These are phyloP conservation scores for Taiozyma sp. DNA, from an alignment of 1,139 yeast genomes.

Conservation along the genomic window DNA sequence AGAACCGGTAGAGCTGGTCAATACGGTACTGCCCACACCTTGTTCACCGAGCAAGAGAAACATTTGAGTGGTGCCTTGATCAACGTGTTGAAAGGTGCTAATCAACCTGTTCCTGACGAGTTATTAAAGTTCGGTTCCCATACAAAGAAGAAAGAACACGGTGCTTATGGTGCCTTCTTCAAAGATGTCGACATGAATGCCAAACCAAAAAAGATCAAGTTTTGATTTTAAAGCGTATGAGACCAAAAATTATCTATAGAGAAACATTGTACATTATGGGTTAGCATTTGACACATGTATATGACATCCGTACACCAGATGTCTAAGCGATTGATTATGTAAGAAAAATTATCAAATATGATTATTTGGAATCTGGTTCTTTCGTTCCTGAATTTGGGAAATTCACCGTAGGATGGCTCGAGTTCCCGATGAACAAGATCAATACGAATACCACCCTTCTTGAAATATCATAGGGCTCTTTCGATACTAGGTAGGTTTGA, in stretches of 20 bases:
- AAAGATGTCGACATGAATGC: slow-evolving; percentile 85
- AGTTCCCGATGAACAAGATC: no score
- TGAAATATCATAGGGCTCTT: no score
- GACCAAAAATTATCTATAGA: background rate
- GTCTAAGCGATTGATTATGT: no score
- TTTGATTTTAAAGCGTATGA: slow-evolving; percentile 22
- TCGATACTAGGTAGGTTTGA: no score
- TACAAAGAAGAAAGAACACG: slow-evolving; percentile 94
- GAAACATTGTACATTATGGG: background rate
- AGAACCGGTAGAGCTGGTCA: slow-evolving; percentile 99
- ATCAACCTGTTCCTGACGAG: slow-evolving; percentile 96
- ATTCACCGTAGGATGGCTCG: no score
- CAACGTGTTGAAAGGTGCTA: slow-evolving; percentile 89
- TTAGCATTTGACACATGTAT: background rate
- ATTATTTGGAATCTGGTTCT: no score
- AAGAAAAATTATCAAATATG: no score
- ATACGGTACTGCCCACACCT: slow-evolving; percentile 89
- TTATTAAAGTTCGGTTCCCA: slow-evolving; percentile 94
- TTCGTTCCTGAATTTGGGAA: no score
- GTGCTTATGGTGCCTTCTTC: slow-evolving; percentile 94
- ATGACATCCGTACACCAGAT: background rate
- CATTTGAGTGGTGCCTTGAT: slow-evolving; percentile 94
- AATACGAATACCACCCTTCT: no score
- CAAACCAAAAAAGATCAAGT: slow-evolving; percentile 90
- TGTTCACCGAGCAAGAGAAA: slow-evolving; percentile 95